Evolutionary conservation across 2,329 filamentous ascomycete genomes (phyloP), one percentile per base, ranked within the genome.

Genomic region (Venturia aucupariae): DNA sequence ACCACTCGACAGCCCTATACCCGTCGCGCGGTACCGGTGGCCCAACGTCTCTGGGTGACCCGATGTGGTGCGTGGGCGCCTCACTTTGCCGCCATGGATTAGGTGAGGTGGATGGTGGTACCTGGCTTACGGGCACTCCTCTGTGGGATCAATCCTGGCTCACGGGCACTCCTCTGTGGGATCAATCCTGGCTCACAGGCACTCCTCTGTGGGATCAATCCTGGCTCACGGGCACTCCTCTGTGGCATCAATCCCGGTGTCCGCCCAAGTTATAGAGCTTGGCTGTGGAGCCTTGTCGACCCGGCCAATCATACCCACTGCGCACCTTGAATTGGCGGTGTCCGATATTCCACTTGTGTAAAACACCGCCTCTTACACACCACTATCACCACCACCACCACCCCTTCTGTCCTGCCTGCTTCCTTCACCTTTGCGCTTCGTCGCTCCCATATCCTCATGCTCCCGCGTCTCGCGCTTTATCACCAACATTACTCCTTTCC

Each of bases 301-400:
- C 51, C 30, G 51, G 35, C 62, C 62, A 63, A 63, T 63, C 51
- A 42, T 35, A 19, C n/a, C 55, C 48, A 11, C 39, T 27, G 46
- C 62, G 62, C 48, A 42, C 57, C 62, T 35, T 63, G 24, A 63
- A 63, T 35, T 39, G 62, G 62, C 62, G 48, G 62, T 63, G 62
- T 35, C 46, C 48, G 19, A 27, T 39, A 35, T 57, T n/a, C 57
- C 35, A 4, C 27, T 24, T 63, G 44, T 63, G 44, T 63, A 63
- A 42, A 54, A 63, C 48, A 54, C 38, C 10, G 44, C 62, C 35
- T 24, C 30, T 59, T 22, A 24, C 35, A 55, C 27, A 42, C 3
- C 13, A 46, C 41, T 3, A 4, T 1, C 35, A 10, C 32, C 32
- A 4, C 4, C 32, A 35, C 32, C 32, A 4, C 13, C 46, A 17